Percentiles rank a stretch among this genome's conserved stretches.
Evolutionary conservation across 352 stramenopile species (phyloP).

Genomic region (Globisporangium alternatum): DNA sequence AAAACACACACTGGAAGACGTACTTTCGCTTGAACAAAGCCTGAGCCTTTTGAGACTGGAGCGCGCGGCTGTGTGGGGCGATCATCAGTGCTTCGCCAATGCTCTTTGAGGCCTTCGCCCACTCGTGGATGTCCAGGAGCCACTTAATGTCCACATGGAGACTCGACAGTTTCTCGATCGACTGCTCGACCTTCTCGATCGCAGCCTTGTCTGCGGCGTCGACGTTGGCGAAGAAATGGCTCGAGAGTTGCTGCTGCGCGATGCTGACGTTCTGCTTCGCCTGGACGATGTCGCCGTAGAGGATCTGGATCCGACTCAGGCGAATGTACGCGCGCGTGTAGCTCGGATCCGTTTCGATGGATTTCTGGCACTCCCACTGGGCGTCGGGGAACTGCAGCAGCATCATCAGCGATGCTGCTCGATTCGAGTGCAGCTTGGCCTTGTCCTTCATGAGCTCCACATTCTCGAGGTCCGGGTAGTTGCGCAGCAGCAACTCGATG

Average conservation of each 20-base stretch:
- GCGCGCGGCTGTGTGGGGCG: conserved; percentile 42
- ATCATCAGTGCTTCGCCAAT: conserved; percentile 50
- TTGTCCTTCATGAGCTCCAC: conserved; percentile 61
- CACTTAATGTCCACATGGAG: conserved; percentile 59
- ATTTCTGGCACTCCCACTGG: conserved; percentile 58
- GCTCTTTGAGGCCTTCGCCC: conserved; percentile 39
- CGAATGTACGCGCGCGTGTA: conserved; percentile 79
- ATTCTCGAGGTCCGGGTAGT: conserved; percentile 32
- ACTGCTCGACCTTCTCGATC: conserved; percentile 53
- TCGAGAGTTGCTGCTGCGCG: conserved; percentile 41
- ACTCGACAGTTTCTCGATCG: conserved; percentile 43
- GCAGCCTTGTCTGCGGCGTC: conserved; percentile 40
- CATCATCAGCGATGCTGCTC: conserved; percentile 80
- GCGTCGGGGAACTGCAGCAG: conserved; percentile 67
- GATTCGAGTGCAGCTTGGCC: conserved; percentile 77
- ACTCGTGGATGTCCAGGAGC: conserved; percentile 47
- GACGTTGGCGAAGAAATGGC: conserved; percentile 16
- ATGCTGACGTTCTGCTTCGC: conserved; percentile 51
- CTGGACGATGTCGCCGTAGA: conserved; percentile 52
- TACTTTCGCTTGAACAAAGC: conserved; percentile 71
- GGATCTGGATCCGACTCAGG: conserved; percentile 61
- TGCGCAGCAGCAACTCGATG: conserved; percentile 37
- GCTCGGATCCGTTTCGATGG: conserved; percentile 58
- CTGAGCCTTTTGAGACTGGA: conserved; percentile 65
- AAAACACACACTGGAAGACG: conserved; percentile 13